Evolutionary conservation across 1,139 yeast species (phyloP).

Genomic region (Ashbya aceris): DNA sequence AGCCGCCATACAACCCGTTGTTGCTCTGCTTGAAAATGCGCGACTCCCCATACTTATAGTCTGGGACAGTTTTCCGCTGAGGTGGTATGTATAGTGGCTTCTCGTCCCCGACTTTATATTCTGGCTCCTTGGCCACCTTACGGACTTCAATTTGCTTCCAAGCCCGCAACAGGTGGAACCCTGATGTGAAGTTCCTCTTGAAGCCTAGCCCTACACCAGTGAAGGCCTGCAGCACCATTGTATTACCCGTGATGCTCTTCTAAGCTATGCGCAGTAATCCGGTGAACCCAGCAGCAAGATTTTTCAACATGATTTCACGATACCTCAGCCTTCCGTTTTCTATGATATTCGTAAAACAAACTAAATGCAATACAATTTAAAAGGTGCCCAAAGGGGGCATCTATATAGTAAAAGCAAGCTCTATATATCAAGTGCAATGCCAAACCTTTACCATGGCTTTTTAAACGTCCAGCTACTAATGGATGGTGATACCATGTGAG

Average conservation of each 20-base stretch:
- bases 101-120: constrained; percentile 36
- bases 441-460: constrained; percentile 1
- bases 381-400: too few relatives aligned
- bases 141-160: constrained; percentile 36
- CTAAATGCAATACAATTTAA: too few relatives aligned
- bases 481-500: constrained; percentile 1
- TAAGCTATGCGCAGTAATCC: too few relatives aligned
- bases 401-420: too few relatives aligned
- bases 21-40: constrained; percentile 73
- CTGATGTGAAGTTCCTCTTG: constrained; percentile 15
- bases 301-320: too few relatives aligned
- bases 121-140: constrained; percentile 32
- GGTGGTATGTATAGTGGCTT: constrained; percentile 43
- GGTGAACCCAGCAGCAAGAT: too few relatives aligned
- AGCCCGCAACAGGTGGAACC: constrained; percentile 20
- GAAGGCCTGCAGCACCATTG: too few relatives aligned
- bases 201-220: background rate
- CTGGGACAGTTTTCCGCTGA: constrained; percentile 48
- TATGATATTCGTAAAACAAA: too few relatives aligned
- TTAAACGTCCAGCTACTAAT: constrained; percentile 5
- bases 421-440: too few relatives aligned
- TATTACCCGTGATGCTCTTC: too few relatives aligned
- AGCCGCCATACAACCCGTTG: constrained; percentile 84
- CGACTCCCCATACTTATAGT: constrained; percentile 76
- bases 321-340: too few relatives aligned